Evolutionary conservation across 257 asterid genomes (phyloP), one percentile per base, ranked within the genome.

Genomic region (Cynanchum wilfordii): DNA sequence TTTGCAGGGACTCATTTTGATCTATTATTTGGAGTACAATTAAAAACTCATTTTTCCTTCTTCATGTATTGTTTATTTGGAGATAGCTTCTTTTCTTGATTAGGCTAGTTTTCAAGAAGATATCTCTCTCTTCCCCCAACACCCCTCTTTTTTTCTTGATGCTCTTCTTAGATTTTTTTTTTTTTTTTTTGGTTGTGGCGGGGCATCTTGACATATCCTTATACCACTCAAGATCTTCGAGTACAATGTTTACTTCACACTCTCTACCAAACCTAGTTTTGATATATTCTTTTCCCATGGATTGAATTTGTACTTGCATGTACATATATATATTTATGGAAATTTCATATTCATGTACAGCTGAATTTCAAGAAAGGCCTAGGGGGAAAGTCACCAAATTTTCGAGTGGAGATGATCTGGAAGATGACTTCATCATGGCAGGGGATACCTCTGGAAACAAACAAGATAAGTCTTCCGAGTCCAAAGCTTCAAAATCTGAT

Each of bases 381-480:
- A 86, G 85, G 27, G 78, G 77, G 71, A 83, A 81, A 69, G 78
- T 89, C 73, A 94, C 89, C 36, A 89, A 79, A 80, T 81, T 94
- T 45, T 22, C 56, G 24, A 80, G 98, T 3, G 98, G 98, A 12
- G 99, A 95, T 57, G 99, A 95, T 83, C 97, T 92, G 8, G 99
- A 92, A 79, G 99, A 94, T 36, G 98, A 94, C 83, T 94, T 91
- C 73, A 72, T 74, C 73, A 70, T 73, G 60, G 20, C 85, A 0
- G 80, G 52, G 45, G 86, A 77, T 52, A 58, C 77, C 17, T 29
- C 69, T 30, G 68, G 0, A 8, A 80, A 72, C 52, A 85, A 64
- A 30, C 79, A 74, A 30, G 87, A 84, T 27, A 75, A 76, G 52
- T 5, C 63, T 29, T 38, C 72, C 17, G 73, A 71, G 57, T 19